These are phyloP conservation scores for Pestalotiopsis sp. DNA, from an alignment of 2,329 filamentous ascomycete genomes.

Conservation along the genomic window DNA sequence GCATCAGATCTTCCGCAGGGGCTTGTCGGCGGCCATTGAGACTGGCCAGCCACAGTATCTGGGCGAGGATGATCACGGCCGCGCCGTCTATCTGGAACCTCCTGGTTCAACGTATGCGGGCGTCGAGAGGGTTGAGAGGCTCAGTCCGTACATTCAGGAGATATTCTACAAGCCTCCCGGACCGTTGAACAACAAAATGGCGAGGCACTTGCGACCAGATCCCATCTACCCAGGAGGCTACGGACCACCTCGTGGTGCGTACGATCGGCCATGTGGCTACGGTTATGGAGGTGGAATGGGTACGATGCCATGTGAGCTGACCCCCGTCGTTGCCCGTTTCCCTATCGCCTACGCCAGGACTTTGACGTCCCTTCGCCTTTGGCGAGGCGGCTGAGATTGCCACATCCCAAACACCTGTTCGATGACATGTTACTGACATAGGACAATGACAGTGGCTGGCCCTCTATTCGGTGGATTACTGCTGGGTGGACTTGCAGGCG, in stretches of 20 bases:
- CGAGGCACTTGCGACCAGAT: slow-evolving; percentile 43
- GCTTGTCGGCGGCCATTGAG: slow-evolving; percentile 51
- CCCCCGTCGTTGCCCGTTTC: not conserved
- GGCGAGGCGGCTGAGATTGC: no score
- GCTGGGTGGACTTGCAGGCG: slow-evolving; percentile 46
- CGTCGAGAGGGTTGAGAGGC: slow-evolving; percentile 16
- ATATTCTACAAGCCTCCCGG: slow-evolving; percentile 26
- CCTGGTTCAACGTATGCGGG: slow-evolving; percentile 37
- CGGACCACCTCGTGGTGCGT: slow-evolving; percentile 47
- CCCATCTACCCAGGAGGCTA: slow-evolving; percentile 48
- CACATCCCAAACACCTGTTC: no score
- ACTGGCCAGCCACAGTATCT: slow-evolving; percentile 59
- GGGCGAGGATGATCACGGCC: slow-evolving; percentile 54
- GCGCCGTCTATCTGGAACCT: slow-evolving; percentile 61
- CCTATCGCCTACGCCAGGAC: no score
- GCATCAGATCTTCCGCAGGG: slow-evolving; percentile 51
- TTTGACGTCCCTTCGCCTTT: no score
- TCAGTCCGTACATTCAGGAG: slow-evolving; percentile 30
- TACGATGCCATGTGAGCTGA: slow-evolving; percentile 30
- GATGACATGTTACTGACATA: slow-evolving; percentile 43
- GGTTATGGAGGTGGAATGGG: slow-evolving; percentile 49
- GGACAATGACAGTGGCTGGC: slow-evolving; percentile 45
- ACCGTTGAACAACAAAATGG: slow-evolving; percentile 45
- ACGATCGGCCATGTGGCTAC: slow-evolving; percentile 43
- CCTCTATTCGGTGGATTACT: slow-evolving; percentile 49